Evolutionary conservation across 2,329 filamentous ascomycete species (phyloP).

Genomic region (Monosporascus sp.): DNA sequence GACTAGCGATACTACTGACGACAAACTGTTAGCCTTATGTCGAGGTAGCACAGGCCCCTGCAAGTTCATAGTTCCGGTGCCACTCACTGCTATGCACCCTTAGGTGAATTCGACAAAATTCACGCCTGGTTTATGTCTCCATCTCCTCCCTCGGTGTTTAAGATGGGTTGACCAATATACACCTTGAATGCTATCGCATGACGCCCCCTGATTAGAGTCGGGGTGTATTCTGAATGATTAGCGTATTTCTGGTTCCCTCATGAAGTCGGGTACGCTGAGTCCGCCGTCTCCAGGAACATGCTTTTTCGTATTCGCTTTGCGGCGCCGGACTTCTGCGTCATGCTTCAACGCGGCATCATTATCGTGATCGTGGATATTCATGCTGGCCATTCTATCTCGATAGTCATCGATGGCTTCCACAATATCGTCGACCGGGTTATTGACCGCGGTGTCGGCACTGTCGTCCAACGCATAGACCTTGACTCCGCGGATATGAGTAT

Average conservation of each 20-base stretch:
- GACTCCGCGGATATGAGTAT: slow-evolving; percentile 92
- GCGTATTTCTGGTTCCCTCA: slow-evolving; percentile 38
- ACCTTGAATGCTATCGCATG: not conserved
- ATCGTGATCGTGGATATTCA: slow-evolving; percentile 27
- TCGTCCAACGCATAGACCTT: slow-evolving; percentile 69
- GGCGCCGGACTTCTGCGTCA: slow-evolving; percentile 24
- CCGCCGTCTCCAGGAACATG: slow-evolving; percentile 29
- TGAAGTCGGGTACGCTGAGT: slow-evolving; percentile 32
- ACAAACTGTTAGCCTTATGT: no score
- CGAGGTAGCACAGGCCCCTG: no score
- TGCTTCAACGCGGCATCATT: slow-evolving; percentile 26
- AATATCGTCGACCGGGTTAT: slow-evolving; percentile 31
- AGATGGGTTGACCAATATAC: not conserved
- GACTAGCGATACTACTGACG: no score
- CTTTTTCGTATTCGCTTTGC: slow-evolving; percentile 22
- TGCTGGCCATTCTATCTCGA: slow-evolving; percentile 19
- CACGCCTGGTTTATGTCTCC: no score
- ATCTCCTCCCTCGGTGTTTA: not conserved
- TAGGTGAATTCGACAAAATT: no score
- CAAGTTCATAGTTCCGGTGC: no score
- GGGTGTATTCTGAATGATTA: slow-evolving; percentile 10
- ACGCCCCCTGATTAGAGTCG: not conserved
- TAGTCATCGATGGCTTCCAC: slow-evolving; percentile 26
- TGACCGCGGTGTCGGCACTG: slow-evolving; percentile 33
- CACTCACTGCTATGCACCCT: no score